A percentile compares a stretch with the other conserved stretches of the same genome.
These are phyloP conservation scores for Cylindrotheca fusiformis DNA, from an alignment of 108 stramenopile genomes.

Conservation along the genomic window DNA sequence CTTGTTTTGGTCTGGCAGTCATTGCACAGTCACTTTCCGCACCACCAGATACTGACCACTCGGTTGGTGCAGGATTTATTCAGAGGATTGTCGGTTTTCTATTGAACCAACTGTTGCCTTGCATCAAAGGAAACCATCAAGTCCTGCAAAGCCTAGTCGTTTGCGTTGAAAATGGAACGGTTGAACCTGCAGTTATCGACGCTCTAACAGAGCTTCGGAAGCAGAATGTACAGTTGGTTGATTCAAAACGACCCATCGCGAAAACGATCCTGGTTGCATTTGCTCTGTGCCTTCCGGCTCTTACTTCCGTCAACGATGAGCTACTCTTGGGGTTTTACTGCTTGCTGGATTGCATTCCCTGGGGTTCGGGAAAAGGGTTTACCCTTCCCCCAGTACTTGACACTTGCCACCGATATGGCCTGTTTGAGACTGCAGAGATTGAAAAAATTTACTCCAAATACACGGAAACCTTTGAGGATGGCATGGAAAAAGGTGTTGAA, in stretches of 20 bases:
- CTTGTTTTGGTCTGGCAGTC: conserved; percentile 53
- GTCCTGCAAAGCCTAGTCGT: conserved; percentile 29
- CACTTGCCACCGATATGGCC: conserved; percentile 19
- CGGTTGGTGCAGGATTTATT: conserved; percentile 7
- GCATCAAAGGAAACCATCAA: conserved; percentile 24
- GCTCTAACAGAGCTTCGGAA: conserved; percentile 21
- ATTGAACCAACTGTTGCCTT: conserved; percentile 30
- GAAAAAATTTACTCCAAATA: conserved; percentile 25
- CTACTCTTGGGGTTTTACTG: conserved; percentile 35
- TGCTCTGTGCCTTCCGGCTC: conserved; percentile 37
- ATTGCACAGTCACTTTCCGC: conserved; percentile 38
- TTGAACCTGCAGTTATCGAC: conserved; percentile 28
- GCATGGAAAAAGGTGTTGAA: conserved; percentile 15
- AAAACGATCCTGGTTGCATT: conserved; percentile 47
- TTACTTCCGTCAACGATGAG: conserved; percentile 37
- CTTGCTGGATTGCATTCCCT: conserved; percentile 52
- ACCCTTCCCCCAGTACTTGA: conserved; percentile 38
- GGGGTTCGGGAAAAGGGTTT: conserved; percentile 67
- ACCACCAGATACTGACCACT: conserved; percentile 1
- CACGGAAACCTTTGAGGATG: conserved; percentile 29
- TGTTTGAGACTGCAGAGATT: conserved; percentile 33
- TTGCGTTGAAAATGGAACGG: conserved; percentile 32
- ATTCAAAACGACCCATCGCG: conserved; percentile 24
- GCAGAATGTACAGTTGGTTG: conserved; percentile 15
- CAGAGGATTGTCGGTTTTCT: conserved; percentile 34